Base-by-base conservation (phyloP, 495 filamentous ascomycete species). In the Xylaria intraflava region DNA sequence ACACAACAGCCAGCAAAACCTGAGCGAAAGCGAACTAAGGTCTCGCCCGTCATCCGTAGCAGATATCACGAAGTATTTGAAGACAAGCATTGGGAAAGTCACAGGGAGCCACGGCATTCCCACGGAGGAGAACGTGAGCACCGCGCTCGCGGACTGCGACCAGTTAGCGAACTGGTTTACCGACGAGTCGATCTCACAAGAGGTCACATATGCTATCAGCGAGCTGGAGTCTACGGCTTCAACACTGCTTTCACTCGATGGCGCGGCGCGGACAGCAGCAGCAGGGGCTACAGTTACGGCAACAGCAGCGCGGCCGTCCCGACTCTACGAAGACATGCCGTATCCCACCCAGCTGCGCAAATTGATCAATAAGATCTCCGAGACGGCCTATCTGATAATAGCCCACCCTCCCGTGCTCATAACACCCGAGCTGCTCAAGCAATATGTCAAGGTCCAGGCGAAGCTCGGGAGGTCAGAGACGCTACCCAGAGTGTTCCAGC, bases 391-490 rank as follows among this genome's bases (percentile, higher is more conserved):
- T 62, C 64, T 72, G 0, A 73, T 96, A 45, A 49, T 96, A 42
- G 77, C 80, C 29, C 81, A 93, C 55, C 85, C 89, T 4, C 77
- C 82, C 26, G 82, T 95, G 33, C 91, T 90, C 73, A 89, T 98
- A 60, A 85, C 89, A 4, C 84, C 83, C 1, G 66, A 74, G 24
- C 68, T 89, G 0, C 79, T 98, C 8, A 67, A 77, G 16, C 64
- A 70, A 49, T 96, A 95, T 61, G 81, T 91, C 43, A 71, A 76
- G 22, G 80, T 86, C 26, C 89, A 95, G 62, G 72, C 79, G 16
- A 71, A 79, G n/a, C 78, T 96, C 54, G 75, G 80, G 47, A 82
- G 75, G 42, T 83, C 89, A 11, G 74, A 87, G 52, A 81, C 83
- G 29, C 78, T 96, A 64, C 89, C 93, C 2, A 77, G 84, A 40